These are phyloP conservation scores for Candolleomyces aberdarensis DNA, from an alignment of 768 basidiomycete species.

Conservation along the genomic window DNA sequence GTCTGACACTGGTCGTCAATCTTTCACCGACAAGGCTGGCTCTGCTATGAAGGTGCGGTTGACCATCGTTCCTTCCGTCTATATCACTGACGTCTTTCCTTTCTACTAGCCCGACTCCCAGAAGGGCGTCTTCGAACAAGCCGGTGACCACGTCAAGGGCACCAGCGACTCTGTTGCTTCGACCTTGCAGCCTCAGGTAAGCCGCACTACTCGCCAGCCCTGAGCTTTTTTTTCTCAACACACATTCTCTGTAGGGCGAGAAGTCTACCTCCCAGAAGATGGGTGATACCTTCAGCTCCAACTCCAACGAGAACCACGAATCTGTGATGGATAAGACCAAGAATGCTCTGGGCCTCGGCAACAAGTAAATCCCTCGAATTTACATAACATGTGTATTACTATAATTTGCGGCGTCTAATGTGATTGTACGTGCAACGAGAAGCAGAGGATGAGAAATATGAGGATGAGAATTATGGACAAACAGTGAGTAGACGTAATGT, in stretches of 20 bases:
- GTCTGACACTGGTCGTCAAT: conserved; percentile 58
- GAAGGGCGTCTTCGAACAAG: conserved; percentile 52
- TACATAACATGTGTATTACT: neutral
- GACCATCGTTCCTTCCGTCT: neutral
- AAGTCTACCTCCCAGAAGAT: conserved; percentile 50
- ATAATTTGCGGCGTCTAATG: neutral
- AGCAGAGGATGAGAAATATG: too few relatives aligned
- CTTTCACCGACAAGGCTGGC: conserved; percentile 53
- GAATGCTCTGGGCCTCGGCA: conserved; percentile 46
- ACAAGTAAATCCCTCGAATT: conserved; percentile 18
- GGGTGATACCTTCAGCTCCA: conserved; percentile 46
- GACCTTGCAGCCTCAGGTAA: conserved; percentile 46
- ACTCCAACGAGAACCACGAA: conserved; percentile 46
- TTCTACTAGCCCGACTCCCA: conserved; percentile 52
- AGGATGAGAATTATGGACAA: too few relatives aligned
- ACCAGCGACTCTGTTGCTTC: conserved; percentile 45
- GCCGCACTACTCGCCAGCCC: conserved; percentile 4
- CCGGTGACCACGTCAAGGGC: conserved; percentile 47
- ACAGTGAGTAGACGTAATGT: too few relatives aligned
- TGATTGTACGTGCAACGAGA: too few relatives aligned
- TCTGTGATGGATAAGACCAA: conserved; percentile 51
- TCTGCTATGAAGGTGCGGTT: conserved; percentile 47
- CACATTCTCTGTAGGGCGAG: conserved; percentile 33
- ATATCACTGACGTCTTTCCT: neutral
- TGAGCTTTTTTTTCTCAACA: neutral